Evolutionary conservation across 345 rosid species (phyloP), one percentile per base, ranked within the genome.

Genomic region (Linum lewisii): DNA sequence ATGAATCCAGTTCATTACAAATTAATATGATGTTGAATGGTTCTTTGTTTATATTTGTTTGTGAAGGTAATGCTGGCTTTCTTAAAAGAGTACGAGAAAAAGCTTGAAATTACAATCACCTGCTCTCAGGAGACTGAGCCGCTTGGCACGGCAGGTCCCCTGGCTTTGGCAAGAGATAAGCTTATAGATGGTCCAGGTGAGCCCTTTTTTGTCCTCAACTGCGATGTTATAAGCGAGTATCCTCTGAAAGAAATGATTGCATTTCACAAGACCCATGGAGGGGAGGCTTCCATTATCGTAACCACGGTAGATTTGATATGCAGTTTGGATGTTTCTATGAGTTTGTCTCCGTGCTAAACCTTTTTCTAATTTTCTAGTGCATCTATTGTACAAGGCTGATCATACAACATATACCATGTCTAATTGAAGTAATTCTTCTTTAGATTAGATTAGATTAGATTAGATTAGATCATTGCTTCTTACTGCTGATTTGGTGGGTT

Each of bases 61-160:
- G n/a, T n/a, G n/a, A n/a, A 91, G 96, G 84, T 89, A 66, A 93
- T 93, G 99, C 63, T 89, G 57, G 87, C 81, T 77, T 93, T 93
- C 77, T 72, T 89, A 81, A 93, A 93, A 58, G 94, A 85, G 21
- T 89, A 82, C 67, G 99, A 93, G 77, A 64, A 85, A 21, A 87
- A 89, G 72, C 82, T 93, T 16, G 95, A 85, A 25, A 89, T 93
- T 69, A 93, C 69, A 70, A 93, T 93, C 76, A 87, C 87, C 24
- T 93, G 95, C 77, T 93, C 97, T 44, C 99, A 87, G 72, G 99
- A 93, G 85, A 93, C 99, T 3, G 99, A 93, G 79, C 99, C 99
- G 1, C 78, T 93, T 22, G 99, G 99, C 59, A 93, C 99, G 1
- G 97, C 99, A 73, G 99, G 99, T 74, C 99, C 99, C 67, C 81